Conservation (phyloP, 148 eudicot genomes). For the Rhododendron mucronatum region DNA sequence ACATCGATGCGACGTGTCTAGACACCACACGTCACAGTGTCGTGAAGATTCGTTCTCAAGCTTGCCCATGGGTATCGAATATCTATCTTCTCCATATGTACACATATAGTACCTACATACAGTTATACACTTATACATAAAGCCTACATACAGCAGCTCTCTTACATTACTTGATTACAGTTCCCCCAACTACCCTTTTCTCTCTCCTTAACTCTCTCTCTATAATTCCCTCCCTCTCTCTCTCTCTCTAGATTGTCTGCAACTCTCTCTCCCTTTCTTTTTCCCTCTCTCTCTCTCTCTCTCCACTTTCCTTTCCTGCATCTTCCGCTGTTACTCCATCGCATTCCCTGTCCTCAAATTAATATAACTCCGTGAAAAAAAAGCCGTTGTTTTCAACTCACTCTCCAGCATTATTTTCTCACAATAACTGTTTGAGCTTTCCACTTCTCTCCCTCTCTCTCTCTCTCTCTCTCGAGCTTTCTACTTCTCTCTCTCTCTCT, state of each 20-base stretch:
- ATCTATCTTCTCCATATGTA: too few species aligned
- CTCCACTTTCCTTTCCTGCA: constrained; percentile 2
- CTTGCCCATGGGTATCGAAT: too few species aligned
- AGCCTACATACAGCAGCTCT: neutral
- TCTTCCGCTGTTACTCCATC: constrained; percentile 31
- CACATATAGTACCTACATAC: too few species aligned
- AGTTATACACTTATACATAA: too few species aligned
- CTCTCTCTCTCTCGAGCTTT: neutral
- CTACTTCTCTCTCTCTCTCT: neutral
- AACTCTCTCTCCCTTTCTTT: constrained; percentile 8
- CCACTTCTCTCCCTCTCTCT: neutral
- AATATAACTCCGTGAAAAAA: constrained; percentile 12
- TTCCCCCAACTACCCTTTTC: neutral
- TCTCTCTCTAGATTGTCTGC: constrained; percentile 12
- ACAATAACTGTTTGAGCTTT: neutral
- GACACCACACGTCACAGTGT: too few species aligned
- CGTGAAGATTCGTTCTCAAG: too few species aligned
- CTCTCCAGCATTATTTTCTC: neutral
- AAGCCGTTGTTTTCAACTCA: neutral
- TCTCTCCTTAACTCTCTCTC: constrained; percentile 24
- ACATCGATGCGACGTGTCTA: too few species aligned
- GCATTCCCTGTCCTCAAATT: constrained; percentile 25
- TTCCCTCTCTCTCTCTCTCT: neutral
- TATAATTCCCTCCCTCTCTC: constrained; percentile 1
- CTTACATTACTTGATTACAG: neutral